These are phyloP conservation scores for Suillus weaverae DNA, from an alignment of 768 basidiomycete species.

Conservation along the genomic window DNA sequence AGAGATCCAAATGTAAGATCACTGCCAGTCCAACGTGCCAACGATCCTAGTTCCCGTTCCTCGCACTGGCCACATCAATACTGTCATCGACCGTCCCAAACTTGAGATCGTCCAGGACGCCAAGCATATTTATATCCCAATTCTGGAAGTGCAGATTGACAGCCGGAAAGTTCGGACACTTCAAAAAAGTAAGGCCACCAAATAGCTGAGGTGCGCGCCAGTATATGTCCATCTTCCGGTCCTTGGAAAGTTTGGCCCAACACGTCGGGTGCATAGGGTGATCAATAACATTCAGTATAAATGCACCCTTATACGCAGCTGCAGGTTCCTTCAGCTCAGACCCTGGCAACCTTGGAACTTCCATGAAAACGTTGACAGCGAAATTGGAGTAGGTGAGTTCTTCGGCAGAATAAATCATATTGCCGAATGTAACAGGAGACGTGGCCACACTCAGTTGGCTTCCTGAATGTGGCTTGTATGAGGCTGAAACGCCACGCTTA, in stretches of 20 bases:
- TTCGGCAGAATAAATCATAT: slow-evolving; percentile 11
- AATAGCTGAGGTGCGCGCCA: slow-evolving; percentile 9
- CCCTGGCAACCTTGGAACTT: neutral
- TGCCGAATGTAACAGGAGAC: neutral
- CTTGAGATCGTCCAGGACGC: slow-evolving; percentile 13
- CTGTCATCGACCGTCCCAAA: neutral
- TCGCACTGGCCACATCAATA: neutral
- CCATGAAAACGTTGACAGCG: slow-evolving; percentile 28
- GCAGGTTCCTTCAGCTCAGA: neutral
- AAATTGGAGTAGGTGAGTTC: slow-evolving; percentile 16
- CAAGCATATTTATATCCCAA: slow-evolving; percentile 21
- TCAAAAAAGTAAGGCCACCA: neutral
- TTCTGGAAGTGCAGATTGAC: slow-evolving; percentile 19
- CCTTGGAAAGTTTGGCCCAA: slow-evolving; percentile 16
- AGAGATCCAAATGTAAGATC: neutral
- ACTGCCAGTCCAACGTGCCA: too few species aligned
- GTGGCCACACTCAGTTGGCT: neutral
- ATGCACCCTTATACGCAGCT: slow-evolving; percentile 28
- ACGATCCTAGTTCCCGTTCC: neutral
- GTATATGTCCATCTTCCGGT: slow-evolving; percentile 7
- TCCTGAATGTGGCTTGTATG: slow-evolving; percentile 8
- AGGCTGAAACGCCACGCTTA: slow-evolving; percentile 17
- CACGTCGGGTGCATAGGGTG: neutral
- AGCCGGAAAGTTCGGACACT: slow-evolving; percentile 10
- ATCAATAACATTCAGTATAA: slow-evolving; percentile 13